Percentiles rank a stretch among this genome's conserved stretches.
These are phyloP conservation scores for Eucalyptus erythrocorys DNA, from an alignment of 345 rosid genomes.

Conservation along the genomic window DNA sequence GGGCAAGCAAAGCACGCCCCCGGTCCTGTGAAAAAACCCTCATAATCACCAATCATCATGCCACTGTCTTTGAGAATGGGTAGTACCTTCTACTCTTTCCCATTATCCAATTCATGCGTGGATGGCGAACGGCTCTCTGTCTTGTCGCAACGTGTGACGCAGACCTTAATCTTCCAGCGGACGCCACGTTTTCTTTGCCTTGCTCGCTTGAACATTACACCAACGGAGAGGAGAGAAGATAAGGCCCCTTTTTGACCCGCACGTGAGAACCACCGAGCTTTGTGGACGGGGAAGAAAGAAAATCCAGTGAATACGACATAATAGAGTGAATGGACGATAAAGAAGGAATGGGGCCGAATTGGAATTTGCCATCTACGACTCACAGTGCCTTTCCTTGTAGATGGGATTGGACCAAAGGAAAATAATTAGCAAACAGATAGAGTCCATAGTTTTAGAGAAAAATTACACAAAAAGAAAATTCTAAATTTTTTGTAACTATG, in stretches of 20 bases:
- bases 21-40: background rate
- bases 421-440: background rate
- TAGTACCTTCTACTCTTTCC: background rate
- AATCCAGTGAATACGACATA: background rate
- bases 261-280: background rate
- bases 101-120: background rate
- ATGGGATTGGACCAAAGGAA: background rate
- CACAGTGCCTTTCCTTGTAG: background rate
- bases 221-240: background rate
- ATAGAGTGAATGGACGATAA: background rate
- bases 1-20: background rate
- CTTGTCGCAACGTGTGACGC: background rate
- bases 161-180: background rate
- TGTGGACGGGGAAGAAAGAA: background rate
- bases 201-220: background rate
- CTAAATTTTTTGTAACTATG: rapidly evolving
- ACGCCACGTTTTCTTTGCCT: background rate
- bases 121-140: background rate
- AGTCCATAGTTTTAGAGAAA: background rate
- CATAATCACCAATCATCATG: background rate
- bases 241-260: background rate
- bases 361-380: background rate
- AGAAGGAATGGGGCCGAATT: background rate
- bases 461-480: background rate
- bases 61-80: background rate